Evolutionary conservation across 805 yeast genomes (phyloP).

Genomic region (Yamadazyma sp.): DNA sequence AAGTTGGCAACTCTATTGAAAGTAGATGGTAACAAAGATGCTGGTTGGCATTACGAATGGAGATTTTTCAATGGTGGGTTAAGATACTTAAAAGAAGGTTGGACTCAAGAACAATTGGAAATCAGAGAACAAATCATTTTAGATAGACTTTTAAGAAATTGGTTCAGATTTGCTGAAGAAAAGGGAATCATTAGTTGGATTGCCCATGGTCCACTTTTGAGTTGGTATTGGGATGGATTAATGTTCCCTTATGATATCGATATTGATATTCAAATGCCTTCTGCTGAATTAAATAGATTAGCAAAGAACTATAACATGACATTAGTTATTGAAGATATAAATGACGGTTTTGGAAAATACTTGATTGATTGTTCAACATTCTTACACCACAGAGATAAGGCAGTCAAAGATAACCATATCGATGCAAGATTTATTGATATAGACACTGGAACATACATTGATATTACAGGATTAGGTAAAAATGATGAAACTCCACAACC

Average conservation of each 20-base stretch:
- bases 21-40: conserved; percentile 31
- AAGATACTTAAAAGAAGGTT: conserved; percentile 36
- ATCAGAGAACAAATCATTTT: conserved; percentile 21
- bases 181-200: conserved; percentile 26
- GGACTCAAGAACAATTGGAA: conserved; percentile 24
- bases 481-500: conserved; percentile 16
- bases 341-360: conserved; percentile 24
- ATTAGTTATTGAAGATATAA: conserved; percentile 28
- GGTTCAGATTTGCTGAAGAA: conserved; percentile 25
- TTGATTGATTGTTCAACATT: conserved; percentile 30
- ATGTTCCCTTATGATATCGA: conserved; percentile 29
- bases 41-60: conserved; percentile 59
- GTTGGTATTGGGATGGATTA: conserved; percentile 33
- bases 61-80: conserved; percentile 58
- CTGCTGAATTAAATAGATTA: conserved; percentile 20
- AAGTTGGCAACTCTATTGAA: conserved; percentile 26
- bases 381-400: conserved; percentile 25
- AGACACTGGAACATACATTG: conserved; percentile 56
- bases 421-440: conserved; percentile 56
- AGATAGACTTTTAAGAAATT: conserved; percentile 24
- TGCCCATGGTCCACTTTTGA: conserved; percentile 27
- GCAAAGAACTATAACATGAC: conserved; percentile 24
- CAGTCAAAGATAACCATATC: conserved; percentile 23
- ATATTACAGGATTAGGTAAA: conserved; percentile 47
- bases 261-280: conserved; percentile 31